phyloP scores from a whole-genome alignment of 768 basidiomycete species.

The Dioszegia hungarica region DNA sequence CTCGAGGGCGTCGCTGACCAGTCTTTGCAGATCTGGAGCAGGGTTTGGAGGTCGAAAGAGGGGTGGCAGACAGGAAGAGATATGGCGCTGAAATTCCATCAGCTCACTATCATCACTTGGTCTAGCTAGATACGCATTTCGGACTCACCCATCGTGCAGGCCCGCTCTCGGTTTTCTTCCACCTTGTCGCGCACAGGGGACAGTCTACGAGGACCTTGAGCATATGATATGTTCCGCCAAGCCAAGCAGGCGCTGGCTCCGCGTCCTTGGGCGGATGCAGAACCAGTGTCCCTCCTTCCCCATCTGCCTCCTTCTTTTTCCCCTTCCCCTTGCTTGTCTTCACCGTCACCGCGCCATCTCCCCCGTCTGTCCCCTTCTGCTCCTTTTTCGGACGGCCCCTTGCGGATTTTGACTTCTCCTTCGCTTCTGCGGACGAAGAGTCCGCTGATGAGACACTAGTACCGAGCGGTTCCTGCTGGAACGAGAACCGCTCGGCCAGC shows the following conservation, averaged over 20 bases:
- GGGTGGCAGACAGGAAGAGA: conserved; percentile 34
- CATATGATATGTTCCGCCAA: conserved; percentile 26
- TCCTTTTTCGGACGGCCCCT: conserved; percentile 1
- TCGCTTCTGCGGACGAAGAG: background rate
- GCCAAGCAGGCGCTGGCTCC: conserved; percentile 22
- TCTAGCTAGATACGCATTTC: too few species aligned
- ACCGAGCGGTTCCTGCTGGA: background rate
- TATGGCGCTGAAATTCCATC: conserved; percentile 25
- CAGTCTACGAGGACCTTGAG: conserved; percentile 18
- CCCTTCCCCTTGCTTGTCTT: background rate
- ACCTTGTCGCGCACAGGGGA: conserved; percentile 23
- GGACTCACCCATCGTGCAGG: conserved; percentile 34
- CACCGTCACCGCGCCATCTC: background rate
- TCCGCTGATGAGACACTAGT: background rate
- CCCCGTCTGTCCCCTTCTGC: background rate
- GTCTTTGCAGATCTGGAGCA: conserved; percentile 27
- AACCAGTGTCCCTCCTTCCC: background rate
- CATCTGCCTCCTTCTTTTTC: background rate
- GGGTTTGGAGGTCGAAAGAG: conserved; percentile 33
- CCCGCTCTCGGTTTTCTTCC: conserved; percentile 33
- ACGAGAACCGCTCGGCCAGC: conserved; percentile 14
- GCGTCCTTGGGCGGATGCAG: conserved; percentile 5
- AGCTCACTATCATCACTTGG: too few species aligned
- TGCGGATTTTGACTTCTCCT: too few species aligned
- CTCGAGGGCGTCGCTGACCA: conserved; percentile 24